A percentile compares a stretch with the other conserved stretches of the same genome.
Evolutionary conservation across 2,329 filamentous ascomycete genomes (phyloP).

Genomic region (Chrysoporthe austroafricana): DNA sequence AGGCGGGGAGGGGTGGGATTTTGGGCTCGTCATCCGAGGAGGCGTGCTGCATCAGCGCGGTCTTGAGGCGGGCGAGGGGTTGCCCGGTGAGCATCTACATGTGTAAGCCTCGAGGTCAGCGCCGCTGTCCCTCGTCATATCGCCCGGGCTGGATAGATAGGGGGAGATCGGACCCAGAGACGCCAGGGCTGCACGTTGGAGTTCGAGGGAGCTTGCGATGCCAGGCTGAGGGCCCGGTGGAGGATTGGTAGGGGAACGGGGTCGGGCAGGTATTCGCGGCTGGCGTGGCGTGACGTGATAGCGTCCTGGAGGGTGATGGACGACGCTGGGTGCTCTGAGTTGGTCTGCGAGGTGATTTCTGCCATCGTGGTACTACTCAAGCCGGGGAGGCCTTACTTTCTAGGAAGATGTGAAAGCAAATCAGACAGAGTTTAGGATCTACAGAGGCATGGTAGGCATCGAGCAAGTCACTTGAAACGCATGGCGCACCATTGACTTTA

Average conservation of each 20-base stretch:
- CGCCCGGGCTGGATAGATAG: too few species aligned
- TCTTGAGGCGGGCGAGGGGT: not conserved
- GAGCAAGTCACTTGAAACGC: too few species aligned
- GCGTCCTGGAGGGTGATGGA: conserved; percentile 31
- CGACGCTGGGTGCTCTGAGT: not conserved
- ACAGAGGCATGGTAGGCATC: too few species aligned
- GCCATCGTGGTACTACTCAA: not conserved
- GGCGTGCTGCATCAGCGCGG: conserved; percentile 21
- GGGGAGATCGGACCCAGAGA: conserved; percentile 18
- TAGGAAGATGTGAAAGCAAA: too few species aligned
- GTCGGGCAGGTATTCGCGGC: conserved; percentile 26
- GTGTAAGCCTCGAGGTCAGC: conserved; percentile 12
- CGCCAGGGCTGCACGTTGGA: conserved; percentile 33
- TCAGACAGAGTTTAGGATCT: too few species aligned
- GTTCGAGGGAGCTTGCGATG: conserved; percentile 27
- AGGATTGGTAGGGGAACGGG: conserved; percentile 24
- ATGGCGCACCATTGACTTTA: too few species aligned
- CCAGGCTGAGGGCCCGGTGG: not conserved
- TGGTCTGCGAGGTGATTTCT: not conserved
- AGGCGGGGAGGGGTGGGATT: conserved; percentile 20
- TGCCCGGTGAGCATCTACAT: conserved; percentile 6
- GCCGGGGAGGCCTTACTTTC: not conserved
- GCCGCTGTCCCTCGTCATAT: not conserved
- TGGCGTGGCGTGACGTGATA: conserved; percentile 30
- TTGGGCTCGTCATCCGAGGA: conserved; percentile 11